phyloP scores from a whole-genome alignment of 2,329 filamentous ascomycete genomes.

The Pochonia chlamydosporia region DNA sequence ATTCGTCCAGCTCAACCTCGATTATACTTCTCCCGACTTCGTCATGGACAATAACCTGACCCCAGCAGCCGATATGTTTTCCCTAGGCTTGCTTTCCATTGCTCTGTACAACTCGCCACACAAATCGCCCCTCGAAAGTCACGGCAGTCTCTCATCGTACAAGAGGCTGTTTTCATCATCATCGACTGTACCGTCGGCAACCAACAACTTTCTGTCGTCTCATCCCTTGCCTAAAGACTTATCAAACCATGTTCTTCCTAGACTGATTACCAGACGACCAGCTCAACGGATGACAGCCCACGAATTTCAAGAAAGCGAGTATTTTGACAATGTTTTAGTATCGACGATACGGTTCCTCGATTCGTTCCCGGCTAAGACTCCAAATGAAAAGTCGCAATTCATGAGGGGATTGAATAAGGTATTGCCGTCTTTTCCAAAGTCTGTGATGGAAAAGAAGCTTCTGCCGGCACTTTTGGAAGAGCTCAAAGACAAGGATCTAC shows the following conservation, averaged over 20 bases:
- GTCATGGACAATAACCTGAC: constrained; percentile 86
- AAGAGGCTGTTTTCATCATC: constrained; percentile 77
- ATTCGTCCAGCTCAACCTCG: constrained; percentile 81
- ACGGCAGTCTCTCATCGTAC: constrained; percentile 76
- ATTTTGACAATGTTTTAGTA: constrained; percentile 95
- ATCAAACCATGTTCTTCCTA: constrained; percentile 67
- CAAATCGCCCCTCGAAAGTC: constrained; percentile 74
- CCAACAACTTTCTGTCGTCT: constrained; percentile 80
- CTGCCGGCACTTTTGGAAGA: constrained; percentile 86
- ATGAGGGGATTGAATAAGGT: constrained; percentile 84
- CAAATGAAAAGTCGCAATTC: constrained; percentile 86
- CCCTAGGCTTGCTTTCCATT: constrained; percentile 79
- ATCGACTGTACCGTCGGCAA: constrained; percentile 68
- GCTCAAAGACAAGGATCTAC: constrained; percentile 82
- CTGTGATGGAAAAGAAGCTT: constrained; percentile 91
- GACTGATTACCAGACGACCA: constrained; percentile 80
- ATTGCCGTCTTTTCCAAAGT: constrained; percentile 84
- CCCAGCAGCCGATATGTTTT: constrained; percentile 85
- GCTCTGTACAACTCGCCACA: constrained; percentile 95
- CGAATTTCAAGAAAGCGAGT: constrained; percentile 92
- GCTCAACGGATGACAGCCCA: constrained; percentile 81
- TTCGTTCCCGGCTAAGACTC: constrained; percentile 82
- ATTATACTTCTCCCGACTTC: constrained; percentile 93
- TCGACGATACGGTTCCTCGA: constrained; percentile 96
- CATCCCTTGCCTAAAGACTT: constrained; percentile 76